phyloP scores from a whole-genome alignment of 129 eudicot genomes.

The Chrysanthemum lavandulifolium region DNA sequence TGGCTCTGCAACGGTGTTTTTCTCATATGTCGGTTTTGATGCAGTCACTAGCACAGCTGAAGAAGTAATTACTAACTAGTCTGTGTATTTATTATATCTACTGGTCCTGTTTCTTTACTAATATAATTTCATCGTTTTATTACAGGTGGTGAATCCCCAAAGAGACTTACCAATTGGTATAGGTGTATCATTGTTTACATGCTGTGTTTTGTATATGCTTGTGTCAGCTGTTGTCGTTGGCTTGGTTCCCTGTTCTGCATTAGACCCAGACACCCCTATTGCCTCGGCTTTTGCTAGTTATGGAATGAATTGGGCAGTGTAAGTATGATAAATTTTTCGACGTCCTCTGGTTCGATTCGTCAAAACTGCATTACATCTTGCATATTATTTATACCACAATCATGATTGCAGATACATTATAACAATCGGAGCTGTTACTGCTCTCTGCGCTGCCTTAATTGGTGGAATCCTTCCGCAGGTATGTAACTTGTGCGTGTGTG shows the following conservation, averaged over 20 bases:
- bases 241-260: no score
- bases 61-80: conserved; percentile 39
- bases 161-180: conserved; percentile 65
- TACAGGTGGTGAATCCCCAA: conserved; percentile 65
- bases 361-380: no score
- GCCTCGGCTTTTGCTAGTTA: no score
- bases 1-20: conserved; percentile 53
- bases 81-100: not conserved
- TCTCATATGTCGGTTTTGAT: conserved; percentile 69
- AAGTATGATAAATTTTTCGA: no score
- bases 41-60: conserved; percentile 71
- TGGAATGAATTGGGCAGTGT: no score
- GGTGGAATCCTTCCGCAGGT: conserved; percentile 70
- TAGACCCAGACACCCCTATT: no score
- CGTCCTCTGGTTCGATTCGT: no score
- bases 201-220: no score
- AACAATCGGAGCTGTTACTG: conserved; percentile 65
- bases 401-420: conserved; percentile 44
- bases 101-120: not conserved
- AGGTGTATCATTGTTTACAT: not conserved
- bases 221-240: no score
- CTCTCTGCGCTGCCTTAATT: conserved; percentile 65
- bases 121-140: not conserved
- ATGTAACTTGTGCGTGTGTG: not conserved
- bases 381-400: not conserved